Percentiles rank a stretch among this genome's conserved stretches.
phyloP scores from a whole-genome alignment of 2,329 filamentous ascomycete species.

The Trichophyton benhamiae region DNA sequence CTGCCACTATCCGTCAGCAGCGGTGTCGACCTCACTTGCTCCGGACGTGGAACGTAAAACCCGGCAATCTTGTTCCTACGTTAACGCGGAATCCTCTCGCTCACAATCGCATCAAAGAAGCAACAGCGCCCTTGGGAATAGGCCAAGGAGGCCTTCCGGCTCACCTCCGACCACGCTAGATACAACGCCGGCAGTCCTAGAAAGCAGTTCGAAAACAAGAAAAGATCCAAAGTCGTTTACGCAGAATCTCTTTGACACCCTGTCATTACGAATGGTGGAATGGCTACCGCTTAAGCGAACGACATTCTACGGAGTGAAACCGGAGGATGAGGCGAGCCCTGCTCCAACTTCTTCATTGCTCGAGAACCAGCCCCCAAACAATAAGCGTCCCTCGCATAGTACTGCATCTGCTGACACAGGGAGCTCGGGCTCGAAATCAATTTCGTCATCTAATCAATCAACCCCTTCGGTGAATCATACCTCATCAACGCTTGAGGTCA shows the following conservation, averaged over 20 bases:
- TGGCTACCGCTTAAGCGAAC: slow-evolving; percentile 30
- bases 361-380: background rate
- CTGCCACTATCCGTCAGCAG: slow-evolving; percentile 41
- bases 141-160: background rate
- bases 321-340: background rate
- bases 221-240: slow-evolving; percentile 52
- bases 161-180: background rate
- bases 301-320: background rate
- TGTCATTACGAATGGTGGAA: slow-evolving; percentile 35
- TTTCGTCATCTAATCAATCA: background rate
- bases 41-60: background rate
- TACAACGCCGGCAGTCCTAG: background rate
- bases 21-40: slow-evolving; percentile 4
- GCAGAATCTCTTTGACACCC: slow-evolving; percentile 44
- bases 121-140: background rate
- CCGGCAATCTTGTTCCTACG: background rate
- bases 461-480: slow-evolving; percentile 13
- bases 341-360: background rate
- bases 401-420: background rate
- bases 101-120: background rate
- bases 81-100: background rate
- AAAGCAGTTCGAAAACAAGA: slow-evolving; percentile 17
- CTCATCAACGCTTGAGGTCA: slow-evolving; percentile 27
- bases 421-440: background rate
- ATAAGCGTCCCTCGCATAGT: background rate